These are phyloP conservation scores for Cladophialophora carrionii DNA, from an alignment of 2,329 filamentous ascomycete species.

Conservation along the genomic window DNA sequence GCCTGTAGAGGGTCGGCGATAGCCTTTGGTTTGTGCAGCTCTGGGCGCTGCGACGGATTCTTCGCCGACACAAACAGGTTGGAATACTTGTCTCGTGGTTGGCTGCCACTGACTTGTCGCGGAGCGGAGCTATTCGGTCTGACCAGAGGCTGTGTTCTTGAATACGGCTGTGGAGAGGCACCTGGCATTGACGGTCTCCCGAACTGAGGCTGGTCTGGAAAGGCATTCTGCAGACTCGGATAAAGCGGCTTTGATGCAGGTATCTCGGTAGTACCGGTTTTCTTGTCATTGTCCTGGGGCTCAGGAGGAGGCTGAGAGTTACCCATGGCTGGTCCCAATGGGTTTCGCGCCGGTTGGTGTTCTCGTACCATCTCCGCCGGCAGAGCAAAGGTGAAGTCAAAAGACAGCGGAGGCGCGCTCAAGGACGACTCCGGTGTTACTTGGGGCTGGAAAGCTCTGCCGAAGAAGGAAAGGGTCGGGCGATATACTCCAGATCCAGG, in stretches of 20 bases:
- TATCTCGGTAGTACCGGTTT: background rate
- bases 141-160: slow-evolving; percentile 53
- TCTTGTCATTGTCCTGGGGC: slow-evolving; percentile 38
- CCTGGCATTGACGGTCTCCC: slow-evolving; percentile 62
- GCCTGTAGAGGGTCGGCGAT: slow-evolving; percentile 31
- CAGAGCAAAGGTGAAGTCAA: slow-evolving; percentile 20
- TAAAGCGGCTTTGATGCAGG: slow-evolving; percentile 21
- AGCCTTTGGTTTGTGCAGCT: slow-evolving; percentile 32
- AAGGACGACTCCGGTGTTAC: slow-evolving; percentile 1
- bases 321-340: slow-evolving; percentile 44
- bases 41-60: slow-evolving; percentile 31
- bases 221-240: slow-evolving; percentile 20
- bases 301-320: slow-evolving; percentile 42
- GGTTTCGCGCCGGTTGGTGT: slow-evolving; percentile 50
- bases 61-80: slow-evolving; percentile 36
- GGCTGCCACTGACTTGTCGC: slow-evolving; percentile 27
- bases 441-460: slow-evolving; percentile 11
- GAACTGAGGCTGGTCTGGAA: slow-evolving; percentile 54
- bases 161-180: slow-evolving; percentile 47
- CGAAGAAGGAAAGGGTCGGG: slow-evolving; percentile 9
- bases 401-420: slow-evolving; percentile 7
- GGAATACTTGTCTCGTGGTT: slow-evolving; percentile 33
- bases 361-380: slow-evolving; percentile 55
- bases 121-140: slow-evolving; percentile 40
- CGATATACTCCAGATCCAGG: slow-evolving; percentile 13